phyloP scores from a whole-genome alignment of 1,284 basidiomycete species.

The Pseudozyma flocculosa region DNA sequence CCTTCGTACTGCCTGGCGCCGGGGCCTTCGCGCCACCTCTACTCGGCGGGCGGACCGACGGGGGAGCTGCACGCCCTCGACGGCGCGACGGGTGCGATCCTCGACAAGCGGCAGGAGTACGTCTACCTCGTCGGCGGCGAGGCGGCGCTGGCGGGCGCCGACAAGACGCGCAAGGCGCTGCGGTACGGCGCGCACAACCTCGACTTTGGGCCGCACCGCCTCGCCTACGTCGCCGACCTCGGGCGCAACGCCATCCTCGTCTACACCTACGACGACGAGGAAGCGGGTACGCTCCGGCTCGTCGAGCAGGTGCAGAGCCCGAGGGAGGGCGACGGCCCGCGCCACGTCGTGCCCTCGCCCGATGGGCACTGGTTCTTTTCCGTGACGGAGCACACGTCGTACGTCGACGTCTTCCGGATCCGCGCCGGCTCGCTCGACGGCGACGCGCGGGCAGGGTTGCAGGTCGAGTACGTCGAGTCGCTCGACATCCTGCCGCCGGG shows the following conservation, averaged over 20 bases:
- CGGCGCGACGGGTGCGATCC: constrained; percentile 23
- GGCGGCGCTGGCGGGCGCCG: constrained; percentile 20
- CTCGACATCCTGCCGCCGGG: constrained; percentile 18
- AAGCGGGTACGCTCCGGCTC: constrained; percentile 17
- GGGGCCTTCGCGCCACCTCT: constrained; percentile 21
- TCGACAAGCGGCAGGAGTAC: constrained; percentile 26
- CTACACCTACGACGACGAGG: constrained; percentile 15
- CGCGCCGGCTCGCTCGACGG: too few relatives aligned
- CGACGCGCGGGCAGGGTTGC: not conserved
- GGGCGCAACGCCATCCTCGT: constrained; percentile 46
- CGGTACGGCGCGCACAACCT: constrained; percentile 45
- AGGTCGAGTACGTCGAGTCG: constrained; percentile 3
- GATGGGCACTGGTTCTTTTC: constrained; percentile 27
- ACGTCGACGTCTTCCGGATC: constrained; percentile 25
- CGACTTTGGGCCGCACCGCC: constrained; percentile 17
- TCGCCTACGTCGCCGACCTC: constrained; percentile 48
- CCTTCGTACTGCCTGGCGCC: constrained; percentile 32
- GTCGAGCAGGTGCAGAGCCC: constrained; percentile 17
- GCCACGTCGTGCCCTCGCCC: constrained; percentile 46
- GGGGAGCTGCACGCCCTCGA: constrained; percentile 45
- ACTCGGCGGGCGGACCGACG: constrained; percentile 48
- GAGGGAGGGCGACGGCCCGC: constrained; percentile 38
- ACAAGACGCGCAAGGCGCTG: constrained; percentile 40
- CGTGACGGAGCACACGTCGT: constrained; percentile 51
- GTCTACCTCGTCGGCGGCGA: constrained; percentile 32